Conservation (phyloP, 192 early-diverging fungal species). For the Coemansia sp. region DNA sequence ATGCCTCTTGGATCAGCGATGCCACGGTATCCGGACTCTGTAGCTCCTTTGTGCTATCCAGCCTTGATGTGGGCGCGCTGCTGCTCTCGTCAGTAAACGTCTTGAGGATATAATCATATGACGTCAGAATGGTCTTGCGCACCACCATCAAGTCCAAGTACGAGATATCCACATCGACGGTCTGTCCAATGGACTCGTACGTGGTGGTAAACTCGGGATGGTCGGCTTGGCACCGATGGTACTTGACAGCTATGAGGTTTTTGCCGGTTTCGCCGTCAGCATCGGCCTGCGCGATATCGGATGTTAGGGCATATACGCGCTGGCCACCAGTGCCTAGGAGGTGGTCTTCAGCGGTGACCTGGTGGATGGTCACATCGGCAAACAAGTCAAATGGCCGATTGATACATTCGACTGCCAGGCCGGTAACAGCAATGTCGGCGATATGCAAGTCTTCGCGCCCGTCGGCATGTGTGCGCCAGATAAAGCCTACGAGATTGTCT, state of each 20-base stretch:
- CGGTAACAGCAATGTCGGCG: conserved; percentile 58
- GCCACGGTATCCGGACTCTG: conserved; percentile 12
- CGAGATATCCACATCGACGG: conserved; percentile 74
- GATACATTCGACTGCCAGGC: conserved; percentile 67
- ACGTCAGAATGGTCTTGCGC: conserved; percentile 75
- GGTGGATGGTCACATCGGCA: conserved; percentile 71
- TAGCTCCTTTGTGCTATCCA: neutral
- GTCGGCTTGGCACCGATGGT: conserved; percentile 65
- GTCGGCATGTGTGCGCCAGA: conserved; percentile 47
- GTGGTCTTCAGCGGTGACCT: conserved; percentile 76
- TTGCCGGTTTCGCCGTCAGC: conserved; percentile 51
- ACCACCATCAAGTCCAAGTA: conserved; percentile 81
- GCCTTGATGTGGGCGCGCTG: conserved; percentile 12
- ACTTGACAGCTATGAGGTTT: conserved; percentile 70
- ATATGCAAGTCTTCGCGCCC: conserved; percentile 49
- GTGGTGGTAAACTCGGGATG: conserved; percentile 71
- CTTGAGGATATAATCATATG: conserved; percentile 81
- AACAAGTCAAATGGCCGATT: conserved; percentile 64
- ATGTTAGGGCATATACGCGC: conserved; percentile 47
- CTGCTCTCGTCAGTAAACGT: conserved; percentile 59
- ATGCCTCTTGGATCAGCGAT: conserved; percentile 43
- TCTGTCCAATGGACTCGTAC: conserved; percentile 78
- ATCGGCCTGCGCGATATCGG: conserved; percentile 52
- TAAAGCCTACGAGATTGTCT: conserved; percentile 52
- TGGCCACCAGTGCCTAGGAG: conserved; percentile 14